phyloP scores from a whole-genome alignment of 2,329 filamentous ascomycete species.

The Chaetomium sp. region DNA sequence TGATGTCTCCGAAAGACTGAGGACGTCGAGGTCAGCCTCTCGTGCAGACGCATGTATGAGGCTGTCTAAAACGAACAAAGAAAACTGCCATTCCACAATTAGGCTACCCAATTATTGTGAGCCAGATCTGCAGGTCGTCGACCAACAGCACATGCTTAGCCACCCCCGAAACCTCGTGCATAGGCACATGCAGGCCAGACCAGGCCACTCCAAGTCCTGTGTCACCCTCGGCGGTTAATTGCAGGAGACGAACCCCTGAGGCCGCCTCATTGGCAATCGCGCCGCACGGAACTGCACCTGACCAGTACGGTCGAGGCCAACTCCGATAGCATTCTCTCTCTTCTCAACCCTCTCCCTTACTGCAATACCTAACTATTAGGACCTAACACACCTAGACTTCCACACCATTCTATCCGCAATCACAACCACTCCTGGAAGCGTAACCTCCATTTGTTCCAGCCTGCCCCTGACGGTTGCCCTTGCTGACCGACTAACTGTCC shows the following conservation, averaged over 20 bases:
- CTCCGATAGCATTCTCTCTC: not conserved
- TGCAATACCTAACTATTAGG: too few species aligned
- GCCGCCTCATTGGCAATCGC: not conserved
- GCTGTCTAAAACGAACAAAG: not conserved
- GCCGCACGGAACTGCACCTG: not conserved
- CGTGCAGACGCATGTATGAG: not conserved
- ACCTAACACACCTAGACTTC: too few species aligned
- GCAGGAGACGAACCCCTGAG: not conserved
- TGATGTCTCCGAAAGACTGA: not conserved
- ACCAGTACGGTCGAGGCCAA: not conserved
- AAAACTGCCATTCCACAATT: slow-evolving; percentile 5
- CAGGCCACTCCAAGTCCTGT: not conserved
- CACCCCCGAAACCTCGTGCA: not conserved
- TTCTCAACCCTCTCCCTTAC: not conserved
- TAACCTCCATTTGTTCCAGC: too few species aligned
- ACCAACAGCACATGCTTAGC: slow-evolving; percentile 7
- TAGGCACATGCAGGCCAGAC: not conserved
- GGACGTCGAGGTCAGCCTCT: too few species aligned
- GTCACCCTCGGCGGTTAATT: not conserved
- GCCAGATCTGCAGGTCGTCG: not conserved
- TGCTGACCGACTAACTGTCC: too few species aligned
- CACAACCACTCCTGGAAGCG: too few species aligned
- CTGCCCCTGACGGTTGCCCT: too few species aligned
- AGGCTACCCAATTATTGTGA: not conserved
- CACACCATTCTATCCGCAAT: too few species aligned